Conservation (phyloP, 352 stramenopile species). For the Phytopythium delawarense region DNA sequence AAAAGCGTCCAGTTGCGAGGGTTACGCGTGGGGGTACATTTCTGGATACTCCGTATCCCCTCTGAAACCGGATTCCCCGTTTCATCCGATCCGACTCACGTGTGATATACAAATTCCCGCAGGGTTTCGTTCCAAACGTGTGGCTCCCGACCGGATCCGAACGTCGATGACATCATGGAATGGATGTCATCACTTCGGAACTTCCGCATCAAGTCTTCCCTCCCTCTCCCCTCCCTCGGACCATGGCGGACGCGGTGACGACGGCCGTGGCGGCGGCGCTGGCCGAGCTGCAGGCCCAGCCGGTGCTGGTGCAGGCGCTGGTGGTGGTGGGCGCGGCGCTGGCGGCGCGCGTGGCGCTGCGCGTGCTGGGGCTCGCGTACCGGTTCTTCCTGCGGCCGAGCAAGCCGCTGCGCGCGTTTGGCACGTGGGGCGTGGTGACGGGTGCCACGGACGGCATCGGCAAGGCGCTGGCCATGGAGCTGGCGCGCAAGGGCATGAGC, state of each 20-base stretch:
- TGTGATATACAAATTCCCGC: not conserved
- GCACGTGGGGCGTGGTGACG: conserved; percentile 97
- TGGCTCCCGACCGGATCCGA: too few species aligned
- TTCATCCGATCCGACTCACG: too few species aligned
- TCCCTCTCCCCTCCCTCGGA: too few species aligned
- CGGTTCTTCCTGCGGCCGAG: conserved; percentile 91
- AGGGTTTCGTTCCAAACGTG: too few species aligned
- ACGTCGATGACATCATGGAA: too few species aligned
- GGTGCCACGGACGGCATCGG: conserved; percentile 94
- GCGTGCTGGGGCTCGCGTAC: conserved; percentile 52
- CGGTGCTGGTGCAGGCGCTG: conserved; percentile 40
- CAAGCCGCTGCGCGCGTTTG: conserved; percentile 93
- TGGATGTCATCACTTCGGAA: too few species aligned
- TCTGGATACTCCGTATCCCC: too few species aligned
- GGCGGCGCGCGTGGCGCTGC: conserved; percentile 46
- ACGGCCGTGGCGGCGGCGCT: conserved; percentile 28
- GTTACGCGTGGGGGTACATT: too few species aligned
- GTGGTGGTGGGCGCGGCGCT: conserved; percentile 41
- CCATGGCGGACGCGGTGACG: conserved; percentile 25
- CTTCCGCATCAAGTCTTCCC: too few species aligned
- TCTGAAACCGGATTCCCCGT: too few species aligned
- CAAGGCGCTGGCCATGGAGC: conserved; percentile 90
- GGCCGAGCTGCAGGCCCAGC: conserved; percentile 12
- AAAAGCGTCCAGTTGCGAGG: too few species aligned
- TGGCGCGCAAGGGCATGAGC: conserved; percentile 97